Conservation (phyloP, 257 asterid genomes). For the Leptodermis oblonga region DNA sequence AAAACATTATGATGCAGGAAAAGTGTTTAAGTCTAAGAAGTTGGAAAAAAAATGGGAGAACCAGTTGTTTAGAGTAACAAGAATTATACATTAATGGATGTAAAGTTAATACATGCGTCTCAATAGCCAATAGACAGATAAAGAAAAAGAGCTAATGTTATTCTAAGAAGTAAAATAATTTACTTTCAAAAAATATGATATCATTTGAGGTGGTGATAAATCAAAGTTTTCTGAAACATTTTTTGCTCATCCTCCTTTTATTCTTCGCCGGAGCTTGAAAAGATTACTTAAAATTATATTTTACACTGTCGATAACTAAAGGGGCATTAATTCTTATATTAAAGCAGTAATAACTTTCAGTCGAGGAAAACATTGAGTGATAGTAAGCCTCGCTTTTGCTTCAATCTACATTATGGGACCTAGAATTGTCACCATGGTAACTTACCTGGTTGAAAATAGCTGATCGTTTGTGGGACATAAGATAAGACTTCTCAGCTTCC, state of each 20-base stretch:
- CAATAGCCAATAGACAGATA: neutral
- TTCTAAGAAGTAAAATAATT: too few species aligned
- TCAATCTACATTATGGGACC: neutral
- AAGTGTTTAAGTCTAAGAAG: neutral
- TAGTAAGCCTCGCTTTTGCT: neutral
- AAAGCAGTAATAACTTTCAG: neutral
- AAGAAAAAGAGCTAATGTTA: neutral
- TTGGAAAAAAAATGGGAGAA: neutral
- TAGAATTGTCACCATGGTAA: constrained; percentile 2
- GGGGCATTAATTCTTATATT: neutral
- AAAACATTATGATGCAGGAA: neutral
- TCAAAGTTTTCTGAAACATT: neutral
- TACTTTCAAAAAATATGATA: too few species aligned
- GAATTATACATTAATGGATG: neutral
- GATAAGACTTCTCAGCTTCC: constrained; percentile 49
- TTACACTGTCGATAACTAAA: neutral
- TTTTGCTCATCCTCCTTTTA: neutral
- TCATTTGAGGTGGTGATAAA: neutral
- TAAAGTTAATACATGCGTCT: neutral
- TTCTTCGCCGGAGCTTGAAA: neutral
- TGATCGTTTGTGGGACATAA: constrained; percentile 44
- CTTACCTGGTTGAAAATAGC: constrained; percentile 47
- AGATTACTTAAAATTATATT: neutral
- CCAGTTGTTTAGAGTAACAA: neutral
- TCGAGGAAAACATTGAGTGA: neutral